phyloP scores from a whole-genome alignment of 805 yeast species.

The Candida rishiriensis region DNA sequence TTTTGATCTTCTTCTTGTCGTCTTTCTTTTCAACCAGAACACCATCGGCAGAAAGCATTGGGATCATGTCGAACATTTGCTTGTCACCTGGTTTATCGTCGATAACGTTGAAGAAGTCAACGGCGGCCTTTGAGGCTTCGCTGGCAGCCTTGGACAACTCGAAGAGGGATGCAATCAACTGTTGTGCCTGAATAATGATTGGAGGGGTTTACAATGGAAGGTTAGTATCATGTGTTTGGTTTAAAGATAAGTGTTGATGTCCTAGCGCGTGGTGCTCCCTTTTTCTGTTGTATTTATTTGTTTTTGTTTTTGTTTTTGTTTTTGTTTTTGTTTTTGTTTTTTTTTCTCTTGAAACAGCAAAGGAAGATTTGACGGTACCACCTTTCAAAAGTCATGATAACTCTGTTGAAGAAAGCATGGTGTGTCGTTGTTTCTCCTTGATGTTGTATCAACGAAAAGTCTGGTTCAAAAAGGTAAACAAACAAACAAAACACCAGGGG shows the following conservation, averaged over 20 bases:
- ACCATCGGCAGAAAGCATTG: conserved; percentile 33
- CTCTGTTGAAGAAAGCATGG: no score
- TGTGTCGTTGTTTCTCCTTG: no score
- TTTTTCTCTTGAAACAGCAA: no score
- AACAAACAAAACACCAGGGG: neutral
- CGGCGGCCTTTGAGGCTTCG: conserved; percentile 76
- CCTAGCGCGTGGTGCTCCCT: no score
- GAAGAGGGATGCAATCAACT: conserved; percentile 74
- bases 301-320: no score
- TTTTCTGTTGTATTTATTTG: no score
- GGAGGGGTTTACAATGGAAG: no score
- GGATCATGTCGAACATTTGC: conserved; percentile 20
- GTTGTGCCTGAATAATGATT: neutral
- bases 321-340: no score
- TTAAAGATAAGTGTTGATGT: no score
- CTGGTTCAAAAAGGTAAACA: neutral
- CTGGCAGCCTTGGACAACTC: conserved; percentile 84
- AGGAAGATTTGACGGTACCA: no score
- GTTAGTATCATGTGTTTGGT: conserved; percentile 13
- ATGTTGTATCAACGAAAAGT: neutral
- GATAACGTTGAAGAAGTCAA: conserved; percentile 64
- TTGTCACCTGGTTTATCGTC: conserved; percentile 38
- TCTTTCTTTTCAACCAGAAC: conserved; percentile 34
- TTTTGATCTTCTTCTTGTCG: conserved; percentile 47
- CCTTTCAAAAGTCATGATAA: no score